Base-by-base conservation (phyloP, 2,329 filamentous ascomycete genomes). In the Rhynchosporium graminicola region DNA sequence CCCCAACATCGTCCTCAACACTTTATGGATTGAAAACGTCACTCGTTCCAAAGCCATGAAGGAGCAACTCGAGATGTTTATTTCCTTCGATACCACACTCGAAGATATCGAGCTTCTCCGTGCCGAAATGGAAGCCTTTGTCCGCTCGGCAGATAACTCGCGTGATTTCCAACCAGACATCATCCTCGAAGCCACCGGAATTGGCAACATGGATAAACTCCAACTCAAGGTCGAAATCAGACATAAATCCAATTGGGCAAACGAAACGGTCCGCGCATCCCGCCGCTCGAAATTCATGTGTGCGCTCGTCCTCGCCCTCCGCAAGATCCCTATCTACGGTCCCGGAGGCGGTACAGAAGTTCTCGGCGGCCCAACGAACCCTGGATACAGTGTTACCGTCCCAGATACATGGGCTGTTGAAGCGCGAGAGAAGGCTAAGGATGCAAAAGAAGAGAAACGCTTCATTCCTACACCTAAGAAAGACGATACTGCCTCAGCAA, bases 241-340 rank as follows among this genome's bases (percentile, higher is more conserved):
- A 72, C 92, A 98, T 82, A 98, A 98, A 79, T 91, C 88, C 62
- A 95, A 94, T 78, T 94, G 91, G 90, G 86, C 91, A 69, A 92
- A 97, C 76, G 94, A 97, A 69, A 82, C 85, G 1, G 83, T 97
- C 46, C 89, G 93, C 46, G 88, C 88, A 20, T 84, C 89, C 6
- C 87, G 93, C 58, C 87, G 94, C 64, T 96, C 90, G 75, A 98
- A 97, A 77, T 98, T 99, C 79, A 96, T 98, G 87, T 97, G 93
- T 73, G 95, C 95, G 0, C 80, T 99, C 63, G 88, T 95, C 4
- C 77, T 92, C 8, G 92, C 94, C 3, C 79, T 97, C 63, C 90
- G 92, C 77, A 92, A 89, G 78, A 83, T 99, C 20, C 94, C 93
- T 9, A 94, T 99, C 72, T 84, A 91, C 70, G 87, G 80, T 26